Evolutionary conservation across 2,329 filamentous ascomycete genomes (phyloP), one percentile per base, ranked within the genome.

Genomic region (Hymenoscyphus occultus): DNA sequence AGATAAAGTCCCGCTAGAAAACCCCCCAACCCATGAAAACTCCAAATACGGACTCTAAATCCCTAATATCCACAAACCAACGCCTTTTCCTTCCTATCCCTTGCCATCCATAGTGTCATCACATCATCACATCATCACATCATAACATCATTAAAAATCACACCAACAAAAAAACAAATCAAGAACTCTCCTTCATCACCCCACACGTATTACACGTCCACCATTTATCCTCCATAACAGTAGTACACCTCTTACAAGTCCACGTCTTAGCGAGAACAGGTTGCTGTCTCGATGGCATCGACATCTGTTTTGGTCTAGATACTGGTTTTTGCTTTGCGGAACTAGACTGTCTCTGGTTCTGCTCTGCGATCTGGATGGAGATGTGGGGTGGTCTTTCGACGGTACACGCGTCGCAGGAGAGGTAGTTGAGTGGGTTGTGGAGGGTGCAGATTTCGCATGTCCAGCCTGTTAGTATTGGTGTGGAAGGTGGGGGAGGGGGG

Each of bases 401-500:
- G 10, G 80, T 81, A 69, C 86, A 89, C 5, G 83, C 85, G 67
- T 85, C 84, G 71, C 86, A 89, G 69, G 77, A 81, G 32, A 84
- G 76, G 67, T 77, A 84, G n/a, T 69, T 76, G 9, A 74, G 65
- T 1, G 81, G 81, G 69, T 89, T 89, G 64, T 81, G 78, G 28
- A 88, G 76, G 0, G 86, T 89, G 71, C 86, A 89, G 13, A 80
- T 73, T 22, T 74, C 72, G 69, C 86, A 89, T 10, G 77, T 78
- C 86, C 86, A 88, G 56, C 85, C 86, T 84, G 61, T 67, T 54
- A 64, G 19, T 4, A 42, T 14, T 32, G 63, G 59, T 28, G 42
- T n/a, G 3, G 64, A 64, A 31, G 66, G 60, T 16, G 64, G 57
- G 60, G 62, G 48, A 40, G 51, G 45, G 45, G 61, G 32, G 32